phyloP scores from a whole-genome alignment of 768 basidiomycete genomes.

The Pleurotus sapidus region DNA sequence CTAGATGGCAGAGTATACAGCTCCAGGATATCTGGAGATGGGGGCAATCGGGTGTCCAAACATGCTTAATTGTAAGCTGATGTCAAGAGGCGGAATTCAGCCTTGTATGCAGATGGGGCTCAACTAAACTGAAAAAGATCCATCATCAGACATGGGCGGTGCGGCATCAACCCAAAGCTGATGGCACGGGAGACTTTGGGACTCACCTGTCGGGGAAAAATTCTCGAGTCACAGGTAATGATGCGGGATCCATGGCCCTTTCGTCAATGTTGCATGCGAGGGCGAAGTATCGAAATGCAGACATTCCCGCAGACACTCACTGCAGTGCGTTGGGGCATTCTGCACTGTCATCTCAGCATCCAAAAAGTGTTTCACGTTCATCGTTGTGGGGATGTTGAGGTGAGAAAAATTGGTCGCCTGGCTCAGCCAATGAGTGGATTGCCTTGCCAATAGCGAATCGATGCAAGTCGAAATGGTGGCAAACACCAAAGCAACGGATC shows the following conservation, averaged over 20 bases:
- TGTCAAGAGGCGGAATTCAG: slow-evolving; percentile 1
- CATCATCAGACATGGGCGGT: slow-evolving; percentile 5
- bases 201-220: too few relatives aligned
- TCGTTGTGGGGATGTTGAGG: slow-evolving; percentile 4
- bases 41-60: neutral
- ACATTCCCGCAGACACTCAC: neutral
- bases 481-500: slow-evolving; percentile 3
- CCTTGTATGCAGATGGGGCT: neutral
- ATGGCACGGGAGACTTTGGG: neutral
- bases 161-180: neutral
- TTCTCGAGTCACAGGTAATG: too few relatives aligned
- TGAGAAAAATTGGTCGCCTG: slow-evolving; percentile 6
- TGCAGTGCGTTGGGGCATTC: too few relatives aligned
- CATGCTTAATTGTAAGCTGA: neutral
- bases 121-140: neutral
- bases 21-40: neutral
- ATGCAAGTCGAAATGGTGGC: neutral
- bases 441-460: slow-evolving; percentile 1
- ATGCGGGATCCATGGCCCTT: neutral
- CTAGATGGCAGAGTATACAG: neutral
- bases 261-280: too few relatives aligned
- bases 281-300: too few relatives aligned
- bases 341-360: too few relatives aligned
- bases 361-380: neutral
- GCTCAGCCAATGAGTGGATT: neutral